phyloP scores from a whole-genome alignment of 1,284 basidiomycete species.

The Pisolithus thermaeus region DNA sequence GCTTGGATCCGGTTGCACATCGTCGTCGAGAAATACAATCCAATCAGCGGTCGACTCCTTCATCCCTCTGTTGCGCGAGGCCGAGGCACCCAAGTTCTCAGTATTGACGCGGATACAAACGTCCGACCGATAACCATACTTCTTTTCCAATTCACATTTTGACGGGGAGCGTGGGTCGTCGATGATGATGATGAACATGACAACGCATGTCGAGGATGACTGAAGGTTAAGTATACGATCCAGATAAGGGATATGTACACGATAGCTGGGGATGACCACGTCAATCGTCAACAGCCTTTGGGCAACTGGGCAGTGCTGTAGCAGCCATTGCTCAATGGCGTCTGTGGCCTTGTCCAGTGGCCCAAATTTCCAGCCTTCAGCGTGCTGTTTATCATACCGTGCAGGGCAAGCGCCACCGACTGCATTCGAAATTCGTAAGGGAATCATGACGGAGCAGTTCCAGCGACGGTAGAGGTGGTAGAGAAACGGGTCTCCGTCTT shows the following conservation, averaged over 20 bases:
- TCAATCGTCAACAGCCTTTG: constrained; percentile 44
- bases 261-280: constrained; percentile 50
- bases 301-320: constrained; percentile 14
- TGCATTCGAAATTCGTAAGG: constrained; percentile 36
- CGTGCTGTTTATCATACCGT: constrained; percentile 42
- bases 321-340: constrained; percentile 35
- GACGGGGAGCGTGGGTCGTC: constrained; percentile 44
- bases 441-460: constrained; percentile 44
- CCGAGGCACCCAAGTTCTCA: constrained; percentile 32
- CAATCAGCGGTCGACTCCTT: constrained; percentile 25
- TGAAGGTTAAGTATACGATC: constrained; percentile 38
- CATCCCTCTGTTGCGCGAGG: constrained; percentile 26
- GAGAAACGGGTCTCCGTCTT: constrained; percentile 54
- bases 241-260: constrained; percentile 44
- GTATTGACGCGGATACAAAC: constrained; percentile 23
- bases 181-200: constrained; percentile 54
- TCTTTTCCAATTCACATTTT: constrained; percentile 25
- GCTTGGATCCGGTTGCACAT: constrained; percentile 40
- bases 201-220: constrained; percentile 36
- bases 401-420: constrained; percentile 43
- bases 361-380: constrained; percentile 44
- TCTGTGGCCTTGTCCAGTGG: constrained; percentile 38
- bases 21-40: constrained; percentile 51
- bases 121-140: constrained; percentile 15
- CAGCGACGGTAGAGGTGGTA: constrained; percentile 57